Evolutionary conservation across 1,139 yeast genomes (phyloP), one percentile per base, ranked within the genome.

Genomic region (Scheffersomyces parashehatae): DNA sequence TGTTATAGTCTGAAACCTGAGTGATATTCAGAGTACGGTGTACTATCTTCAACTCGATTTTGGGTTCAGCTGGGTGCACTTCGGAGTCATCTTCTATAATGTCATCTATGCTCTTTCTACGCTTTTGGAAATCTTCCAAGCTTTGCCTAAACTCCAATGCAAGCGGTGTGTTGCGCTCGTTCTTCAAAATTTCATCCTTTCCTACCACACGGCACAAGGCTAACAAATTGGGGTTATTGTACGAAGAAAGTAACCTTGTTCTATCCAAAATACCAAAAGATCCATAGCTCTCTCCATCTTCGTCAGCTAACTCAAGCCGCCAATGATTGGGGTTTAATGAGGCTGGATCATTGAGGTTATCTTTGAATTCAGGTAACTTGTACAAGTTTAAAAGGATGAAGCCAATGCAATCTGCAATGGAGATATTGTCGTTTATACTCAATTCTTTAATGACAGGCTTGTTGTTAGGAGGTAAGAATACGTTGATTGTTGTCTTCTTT

Each of bases 261-360:
- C 91, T 67, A 39, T 81, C 85, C 42, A 86, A 65, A 3, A 83
- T 73, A 3, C 93, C 93, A 68, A 86, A 85, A 24, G 85, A 79
- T 28, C 85, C 88, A 53, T 83, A 85, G n/a, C 82, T 79, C 44
- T 85, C 90, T 6, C 93, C 93, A 58, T 85, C 91, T 47, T 85
- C 93, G 57, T 86, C 95, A 0, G 83, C 86, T 36, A 85, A 65
- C 46, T 82, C 85, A n/a, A 85, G 54, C 42, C 83, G 70, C 84
- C 89, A 86, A 40, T 68, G 67, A 55, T 85, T 84, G 0, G 89
- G 87, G 50, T 83, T 75, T 40, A 65, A 51, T 29, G 46, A 51
- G 4, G 51, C 37, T 1, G 45, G 36, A 26, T 56, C 58, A 4
- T 49, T 48, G 24, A 47, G 46, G 1, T 52, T 51, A 6, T 49